A percentile compares a stretch with the other conserved stretches of the same genome.
These are phyloP conservation scores for Torulaspora globosa DNA, from an alignment of 1,139 yeast species.

Conservation along the genomic window DNA sequence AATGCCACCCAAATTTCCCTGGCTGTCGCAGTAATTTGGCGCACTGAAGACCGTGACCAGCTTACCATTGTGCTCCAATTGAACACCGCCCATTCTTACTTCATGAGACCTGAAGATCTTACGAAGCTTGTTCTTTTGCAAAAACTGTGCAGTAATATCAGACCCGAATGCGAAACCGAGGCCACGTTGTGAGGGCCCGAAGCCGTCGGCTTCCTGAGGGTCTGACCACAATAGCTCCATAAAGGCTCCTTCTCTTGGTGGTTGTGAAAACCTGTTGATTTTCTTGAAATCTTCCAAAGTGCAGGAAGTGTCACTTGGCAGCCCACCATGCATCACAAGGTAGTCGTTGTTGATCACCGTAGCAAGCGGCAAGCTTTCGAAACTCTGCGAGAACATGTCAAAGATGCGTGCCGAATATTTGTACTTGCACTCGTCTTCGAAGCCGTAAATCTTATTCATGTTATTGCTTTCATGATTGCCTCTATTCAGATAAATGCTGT, in stretches of 20 bases:
- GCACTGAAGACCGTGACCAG: slow-evolving; percentile 93
- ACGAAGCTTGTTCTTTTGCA: slow-evolving; percentile 64
- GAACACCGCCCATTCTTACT: slow-evolving; percentile 88
- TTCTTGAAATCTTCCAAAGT: slow-evolving; percentile 70
- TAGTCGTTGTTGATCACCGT: slow-evolving; percentile 72
- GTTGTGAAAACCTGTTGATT: slow-evolving; percentile 72
- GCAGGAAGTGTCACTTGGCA: slow-evolving; percentile 73
- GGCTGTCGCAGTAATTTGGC: slow-evolving; percentile 92
- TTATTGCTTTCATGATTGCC: slow-evolving; percentile 97
- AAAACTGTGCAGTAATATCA: slow-evolving; percentile 78
- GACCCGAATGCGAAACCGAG: slow-evolving; percentile 97
- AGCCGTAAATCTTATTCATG: slow-evolving; percentile 96
- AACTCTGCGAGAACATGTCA: slow-evolving; percentile 80
- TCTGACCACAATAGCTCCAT: slow-evolving; percentile 99
- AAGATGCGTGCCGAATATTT: slow-evolving; percentile 83
- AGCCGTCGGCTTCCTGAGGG: slow-evolving; percentile 75
- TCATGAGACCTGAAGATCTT: slow-evolving; percentile 92
- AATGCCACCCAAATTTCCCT: slow-evolving; percentile 87
- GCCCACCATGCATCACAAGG: slow-evolving; percentile 92
- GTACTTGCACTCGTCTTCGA: slow-evolving; percentile 90
- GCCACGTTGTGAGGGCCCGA: slow-evolving; percentile 89
- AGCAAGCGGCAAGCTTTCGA: slow-evolving; percentile 83
- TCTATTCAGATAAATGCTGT: slow-evolving; percentile 68
- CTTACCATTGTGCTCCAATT: slow-evolving; percentile 79
- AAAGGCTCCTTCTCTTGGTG: slow-evolving; percentile 86